These are phyloP conservation scores for Dictyostelium firmibasis DNA, from an alignment of 78 protist species.

Conservation along the genomic window DNA sequence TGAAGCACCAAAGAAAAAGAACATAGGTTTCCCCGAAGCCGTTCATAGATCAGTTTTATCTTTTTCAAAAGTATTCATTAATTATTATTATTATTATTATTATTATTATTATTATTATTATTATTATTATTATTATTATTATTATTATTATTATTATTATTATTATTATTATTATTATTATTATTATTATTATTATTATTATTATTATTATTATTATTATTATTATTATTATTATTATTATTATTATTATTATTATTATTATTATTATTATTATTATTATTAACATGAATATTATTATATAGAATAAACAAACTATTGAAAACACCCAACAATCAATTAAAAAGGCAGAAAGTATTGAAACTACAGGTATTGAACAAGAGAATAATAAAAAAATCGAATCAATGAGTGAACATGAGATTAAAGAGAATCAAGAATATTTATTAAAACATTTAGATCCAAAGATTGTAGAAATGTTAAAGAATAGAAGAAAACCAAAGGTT, in stretches of 20 bases:
- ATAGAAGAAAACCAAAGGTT: neutral
- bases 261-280: neutral
- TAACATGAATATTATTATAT: neutral
- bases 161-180: too few relatives aligned
- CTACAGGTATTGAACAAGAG: slow-evolving; percentile 43
- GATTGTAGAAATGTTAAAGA: slow-evolving; percentile 34
- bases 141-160: too few relatives aligned
- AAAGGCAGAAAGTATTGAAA: neutral
- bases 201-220: neutral
- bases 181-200: neutral
- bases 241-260: neutral
- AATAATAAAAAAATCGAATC: slow-evolving; percentile 16
- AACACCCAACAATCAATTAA: neutral
- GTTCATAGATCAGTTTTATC: slow-evolving; percentile 51
- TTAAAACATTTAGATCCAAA: slow-evolving; percentile 68
- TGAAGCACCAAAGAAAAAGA: slow-evolving; percentile 59
- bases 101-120: too few relatives aligned
- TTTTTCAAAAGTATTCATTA: slow-evolving; percentile 1
- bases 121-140: too few relatives aligned
- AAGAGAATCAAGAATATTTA: slow-evolving; percentile 57
- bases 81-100: too few relatives aligned
- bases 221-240: neutral
- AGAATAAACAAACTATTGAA: neutral
- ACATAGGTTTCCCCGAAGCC: slow-evolving; percentile 36
- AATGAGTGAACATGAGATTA: slow-evolving; percentile 49